phyloP scores from a whole-genome alignment of 257 asterid genomes.

The Orobanche coerulescens region DNA sequence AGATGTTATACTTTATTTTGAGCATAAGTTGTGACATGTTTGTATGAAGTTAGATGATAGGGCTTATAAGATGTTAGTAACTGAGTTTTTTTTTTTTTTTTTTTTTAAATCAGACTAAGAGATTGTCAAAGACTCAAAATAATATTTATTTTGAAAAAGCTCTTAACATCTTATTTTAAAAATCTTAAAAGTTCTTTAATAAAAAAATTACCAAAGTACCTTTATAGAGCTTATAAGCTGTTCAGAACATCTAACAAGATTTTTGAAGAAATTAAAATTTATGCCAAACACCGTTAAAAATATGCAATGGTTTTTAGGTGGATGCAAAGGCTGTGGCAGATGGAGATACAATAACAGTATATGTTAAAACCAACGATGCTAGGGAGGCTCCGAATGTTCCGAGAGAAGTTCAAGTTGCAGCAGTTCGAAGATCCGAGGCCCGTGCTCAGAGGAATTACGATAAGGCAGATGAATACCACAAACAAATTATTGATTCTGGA shows the following conservation, averaged over 20 bases:
- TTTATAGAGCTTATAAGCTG: too few relatives aligned
- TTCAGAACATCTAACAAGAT: background rate
- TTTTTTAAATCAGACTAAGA: too few relatives aligned
- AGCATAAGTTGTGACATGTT: too few relatives aligned
- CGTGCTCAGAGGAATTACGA: constrained; percentile 55
- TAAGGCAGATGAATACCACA: constrained; percentile 66
- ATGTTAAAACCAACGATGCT: constrained; percentile 46
- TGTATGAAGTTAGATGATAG: too few relatives aligned
- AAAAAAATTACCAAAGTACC: too few relatives aligned
- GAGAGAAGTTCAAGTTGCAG: constrained; percentile 50
- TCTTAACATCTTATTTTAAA: too few relatives aligned
- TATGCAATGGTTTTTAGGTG: constrained; percentile 33
- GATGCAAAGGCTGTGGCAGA: constrained; percentile 91
- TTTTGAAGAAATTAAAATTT: background rate
- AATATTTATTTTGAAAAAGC: too few relatives aligned
- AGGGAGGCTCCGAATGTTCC: constrained; percentile 73
- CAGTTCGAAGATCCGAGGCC: constrained; percentile 54
- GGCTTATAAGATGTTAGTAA: too few relatives aligned
- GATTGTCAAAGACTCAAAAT: too few relatives aligned
- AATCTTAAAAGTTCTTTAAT: too few relatives aligned
- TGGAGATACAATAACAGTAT: constrained; percentile 88
- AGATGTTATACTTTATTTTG: too few relatives aligned
- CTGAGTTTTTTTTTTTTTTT: too few relatives aligned
- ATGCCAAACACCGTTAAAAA: background rate
- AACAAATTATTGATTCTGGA: constrained; percentile 62